These are phyloP conservation scores for Pseudocercospora macadamiae DNA, from an alignment of 2,329 filamentous ascomycete species.

Conservation along the genomic window DNA sequence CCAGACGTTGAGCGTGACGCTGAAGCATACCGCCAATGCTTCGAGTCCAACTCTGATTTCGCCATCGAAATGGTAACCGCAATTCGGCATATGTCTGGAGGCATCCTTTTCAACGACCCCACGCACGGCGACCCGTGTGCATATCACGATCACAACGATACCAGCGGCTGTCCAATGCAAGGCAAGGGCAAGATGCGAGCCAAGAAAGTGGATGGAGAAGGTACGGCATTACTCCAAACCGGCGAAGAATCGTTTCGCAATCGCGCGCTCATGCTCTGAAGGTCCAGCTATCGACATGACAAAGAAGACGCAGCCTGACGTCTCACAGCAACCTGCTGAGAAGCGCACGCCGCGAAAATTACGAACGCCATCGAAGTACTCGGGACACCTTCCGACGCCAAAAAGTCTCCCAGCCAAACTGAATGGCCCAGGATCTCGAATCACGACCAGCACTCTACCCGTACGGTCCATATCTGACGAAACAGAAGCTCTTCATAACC, in stretches of 20 bases:
- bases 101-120: constrained; percentile 56
- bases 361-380: constrained; percentile 11
- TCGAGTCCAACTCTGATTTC: constrained; percentile 54
- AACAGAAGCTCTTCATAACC: neutral
- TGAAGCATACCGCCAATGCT: constrained; percentile 54
- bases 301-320: constrained; percentile 1
- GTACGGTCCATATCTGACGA: neutral
- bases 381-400: constrained; percentile 1
- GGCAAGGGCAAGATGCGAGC: constrained; percentile 24
- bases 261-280: constrained; percentile 27
- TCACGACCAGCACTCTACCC: neutral
- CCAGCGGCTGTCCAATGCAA: constrained; percentile 20
- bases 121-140: constrained; percentile 51
- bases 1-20: constrained; percentile 54
- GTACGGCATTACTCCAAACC: constrained; percentile 8
- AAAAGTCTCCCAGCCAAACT: constrained; percentile 1
- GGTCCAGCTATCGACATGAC: constrained; percentile 9
- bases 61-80: constrained; percentile 58
- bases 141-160: constrained; percentile 55
- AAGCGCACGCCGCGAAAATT: constrained; percentile 31
- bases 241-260: constrained; percentile 2
- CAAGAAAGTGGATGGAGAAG: constrained; percentile 17
- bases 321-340: constrained; percentile 26
- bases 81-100: constrained; percentile 54
- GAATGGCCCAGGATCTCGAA: constrained; percentile 6